Base-by-base conservation (phyloP, 2,329 filamentous ascomycete genomes). In the Akanthomyces dipterigenus region DNA sequence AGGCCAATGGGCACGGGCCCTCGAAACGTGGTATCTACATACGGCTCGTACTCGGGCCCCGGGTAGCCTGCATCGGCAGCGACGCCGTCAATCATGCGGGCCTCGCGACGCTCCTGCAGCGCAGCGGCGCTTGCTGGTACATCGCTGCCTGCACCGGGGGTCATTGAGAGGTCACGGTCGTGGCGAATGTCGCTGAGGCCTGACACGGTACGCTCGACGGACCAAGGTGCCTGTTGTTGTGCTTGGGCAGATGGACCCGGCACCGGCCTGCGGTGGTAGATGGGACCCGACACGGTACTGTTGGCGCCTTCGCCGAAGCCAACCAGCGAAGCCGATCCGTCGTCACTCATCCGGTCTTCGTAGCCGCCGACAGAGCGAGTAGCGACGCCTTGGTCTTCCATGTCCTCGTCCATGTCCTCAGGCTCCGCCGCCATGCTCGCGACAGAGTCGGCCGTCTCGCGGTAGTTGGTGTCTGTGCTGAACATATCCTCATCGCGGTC, bases 301-400 rank as follows among this genome's bases (percentile, higher is more conserved):
- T 88, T 90, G 11, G 93, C 93, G 38, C 93, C 93, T 73, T 97
- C 93, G 55, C 93, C 93, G 67, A 97, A 97, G 0, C 89, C 93
- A 11, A 97, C 93, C 6, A 97, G 80, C 64, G 89, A 93, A 2
- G 88, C 90, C 57, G 87, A 88, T 8, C 88, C 89, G 69, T 96
- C 91, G 68, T 96, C 92, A 68, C 90, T 93, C 82, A 95, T 88
- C 63, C 89, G 90, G 66, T 91, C 89, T 63, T 85, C 82, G 62
- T 77, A 83, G 4, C 77, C 81, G 22, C 77, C 78, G 2, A 79
- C 75, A 42, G 80, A 83, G 18, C 76, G 78, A 38, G 71, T 76
- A 20, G 61, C 51, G 43, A 49, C 20, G 3, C 76, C 77, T 12
- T 78, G 71, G 63, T 83, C 81, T 51, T 86, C 82, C 18, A 78